Evolutionary conservation across 1,284 basidiomycete species (phyloP).

Genomic region (Amylostereum areolatum): DNA sequence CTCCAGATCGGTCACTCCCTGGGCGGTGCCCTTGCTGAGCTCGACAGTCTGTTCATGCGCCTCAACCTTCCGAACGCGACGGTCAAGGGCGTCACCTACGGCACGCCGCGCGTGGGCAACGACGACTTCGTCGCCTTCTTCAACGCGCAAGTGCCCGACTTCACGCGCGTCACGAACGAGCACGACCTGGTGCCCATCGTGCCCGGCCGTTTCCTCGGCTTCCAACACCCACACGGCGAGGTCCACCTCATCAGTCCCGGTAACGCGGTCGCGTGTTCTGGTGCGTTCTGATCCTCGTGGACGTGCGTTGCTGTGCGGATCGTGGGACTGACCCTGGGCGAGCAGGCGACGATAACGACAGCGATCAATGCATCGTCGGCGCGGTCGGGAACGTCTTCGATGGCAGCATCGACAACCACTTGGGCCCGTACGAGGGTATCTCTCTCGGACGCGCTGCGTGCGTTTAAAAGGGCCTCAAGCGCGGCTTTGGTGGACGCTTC

Average conservation of each 20-base stretch:
- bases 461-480: too few relatives aligned
- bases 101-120: slow-evolving; percentile 34
- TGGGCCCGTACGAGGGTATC: slow-evolving; percentile 19
- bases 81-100: slow-evolving; percentile 31
- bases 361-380: slow-evolving; percentile 14
- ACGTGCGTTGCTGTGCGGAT: slow-evolving; percentile 11
- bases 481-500: background rate
- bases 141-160: slow-evolving; percentile 26
- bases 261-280: slow-evolving; percentile 26
- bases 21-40: slow-evolving; percentile 33
- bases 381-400: slow-evolving; percentile 16
- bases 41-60: slow-evolving; percentile 31
- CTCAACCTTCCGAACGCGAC: slow-evolving; percentile 28
- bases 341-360: background rate
- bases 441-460: slow-evolving; percentile 9
- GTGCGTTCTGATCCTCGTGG: slow-evolving; percentile 2
- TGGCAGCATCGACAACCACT: slow-evolving; percentile 16
- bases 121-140: slow-evolving; percentile 25
- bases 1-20: slow-evolving; percentile 31
- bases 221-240: slow-evolving; percentile 30
- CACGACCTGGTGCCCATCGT: slow-evolving; percentile 33
- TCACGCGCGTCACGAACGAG: slow-evolving; percentile 31
- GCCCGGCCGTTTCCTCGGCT: slow-evolving; percentile 34
- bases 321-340: slow-evolving; percentile 11
- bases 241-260: slow-evolving; percentile 27